These are phyloP conservation scores for Solanum raphanifolium DNA, from an alignment of 257 asterid genomes.

Conservation along the genomic window DNA sequence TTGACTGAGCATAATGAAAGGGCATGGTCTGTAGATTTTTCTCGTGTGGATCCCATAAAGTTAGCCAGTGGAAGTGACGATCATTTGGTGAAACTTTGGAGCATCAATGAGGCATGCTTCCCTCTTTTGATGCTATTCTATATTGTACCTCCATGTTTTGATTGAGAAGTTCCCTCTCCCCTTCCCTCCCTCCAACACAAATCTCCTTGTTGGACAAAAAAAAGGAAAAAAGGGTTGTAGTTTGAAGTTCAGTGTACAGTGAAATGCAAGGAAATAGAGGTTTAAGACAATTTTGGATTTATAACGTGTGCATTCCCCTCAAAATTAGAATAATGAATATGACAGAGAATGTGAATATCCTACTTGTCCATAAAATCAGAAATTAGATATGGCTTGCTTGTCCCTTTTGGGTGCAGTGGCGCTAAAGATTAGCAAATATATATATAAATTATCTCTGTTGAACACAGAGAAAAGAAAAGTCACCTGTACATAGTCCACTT, in stretches of 20 bases:
- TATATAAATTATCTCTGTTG: neutral
- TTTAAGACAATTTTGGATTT: neutral
- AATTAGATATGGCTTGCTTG: neutral
- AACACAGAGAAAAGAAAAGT: neutral
- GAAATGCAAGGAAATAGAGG: neutral
- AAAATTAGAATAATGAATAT: neutral
- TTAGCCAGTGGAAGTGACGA: conserved; percentile 95
- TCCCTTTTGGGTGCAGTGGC: neutral
- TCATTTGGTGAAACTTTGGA: conserved; percentile 84
- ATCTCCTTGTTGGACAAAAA: neutral
- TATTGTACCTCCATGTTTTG: neutral
- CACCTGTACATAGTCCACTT: neutral
- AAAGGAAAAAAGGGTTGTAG: neutral
- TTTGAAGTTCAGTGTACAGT: neutral
- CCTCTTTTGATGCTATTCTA: conserved; percentile 3
- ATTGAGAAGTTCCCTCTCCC: neutral
- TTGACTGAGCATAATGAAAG: conserved; percentile 66
- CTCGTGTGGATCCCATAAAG: conserved; percentile 65
- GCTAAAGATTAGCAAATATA: neutral
- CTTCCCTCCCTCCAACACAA: neutral
- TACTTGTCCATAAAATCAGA: neutral
- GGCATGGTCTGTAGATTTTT: conserved; percentile 98
- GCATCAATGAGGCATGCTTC: conserved; percentile 62
- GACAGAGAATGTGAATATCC: neutral
- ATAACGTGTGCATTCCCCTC: neutral